Evolutionary conservation across 2,329 filamentous ascomycete species (phyloP).

Genomic region (Neonectria hederae): DNA sequence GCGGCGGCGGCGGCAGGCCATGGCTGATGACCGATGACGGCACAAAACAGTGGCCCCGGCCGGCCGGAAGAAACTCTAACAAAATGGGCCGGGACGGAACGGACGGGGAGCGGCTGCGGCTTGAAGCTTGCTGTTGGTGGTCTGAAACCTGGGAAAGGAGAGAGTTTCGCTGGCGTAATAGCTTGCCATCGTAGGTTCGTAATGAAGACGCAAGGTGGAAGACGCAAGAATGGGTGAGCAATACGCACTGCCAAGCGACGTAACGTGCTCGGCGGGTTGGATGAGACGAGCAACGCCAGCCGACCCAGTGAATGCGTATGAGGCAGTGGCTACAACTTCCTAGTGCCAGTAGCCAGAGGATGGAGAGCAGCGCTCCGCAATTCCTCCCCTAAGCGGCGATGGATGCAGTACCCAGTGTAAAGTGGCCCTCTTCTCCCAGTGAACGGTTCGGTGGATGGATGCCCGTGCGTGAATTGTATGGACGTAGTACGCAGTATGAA

Average conservation of each 20-base stretch:
- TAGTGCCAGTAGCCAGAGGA: too few species aligned
- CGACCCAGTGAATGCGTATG: not conserved
- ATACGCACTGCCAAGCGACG: constrained; percentile 26
- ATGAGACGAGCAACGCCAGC: constrained; percentile 30
- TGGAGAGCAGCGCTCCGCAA: not conserved
- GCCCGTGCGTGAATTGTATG: not conserved
- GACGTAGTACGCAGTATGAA: not conserved
- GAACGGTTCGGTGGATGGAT: constrained; percentile 2
- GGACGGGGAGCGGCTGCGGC: constrained; percentile 8
- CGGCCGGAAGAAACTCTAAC: constrained; percentile 8
- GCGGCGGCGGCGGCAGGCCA: not conserved
- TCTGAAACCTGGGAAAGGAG: not conserved
- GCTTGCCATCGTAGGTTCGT: constrained; percentile 30
- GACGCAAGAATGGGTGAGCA: constrained; percentile 32
- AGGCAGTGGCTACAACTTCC: not conserved
- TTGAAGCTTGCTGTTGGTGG: not conserved
- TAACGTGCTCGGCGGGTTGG: constrained; percentile 43
- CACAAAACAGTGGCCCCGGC: not conserved
- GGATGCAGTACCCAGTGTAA: constrained; percentile 7
- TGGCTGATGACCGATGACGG: not conserved
- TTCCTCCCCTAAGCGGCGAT: not conserved
- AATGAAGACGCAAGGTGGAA: constrained; percentile 14
- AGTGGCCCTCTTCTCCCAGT: constrained; percentile 6
- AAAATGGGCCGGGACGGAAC: constrained; percentile 15
- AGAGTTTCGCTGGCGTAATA: constrained; percentile 36